phyloP scores from a whole-genome alignment of 768 basidiomycete species.

The Royoungia palumana region DNA sequence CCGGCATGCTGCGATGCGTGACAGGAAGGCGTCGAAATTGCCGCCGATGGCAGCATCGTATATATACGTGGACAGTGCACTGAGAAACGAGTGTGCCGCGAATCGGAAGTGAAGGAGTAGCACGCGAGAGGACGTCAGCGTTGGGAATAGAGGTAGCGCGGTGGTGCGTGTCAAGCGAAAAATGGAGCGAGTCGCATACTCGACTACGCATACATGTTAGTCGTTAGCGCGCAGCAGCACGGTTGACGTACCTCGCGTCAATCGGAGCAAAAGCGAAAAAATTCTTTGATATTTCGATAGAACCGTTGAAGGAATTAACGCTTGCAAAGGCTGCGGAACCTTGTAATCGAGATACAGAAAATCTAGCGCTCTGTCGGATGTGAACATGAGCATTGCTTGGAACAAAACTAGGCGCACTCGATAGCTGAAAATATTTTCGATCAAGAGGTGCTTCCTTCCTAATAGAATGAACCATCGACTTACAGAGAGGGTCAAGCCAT shows the following conservation, averaged over 20 bases:
- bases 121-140: constrained; percentile 48
- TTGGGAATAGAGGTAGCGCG: constrained; percentile 53
- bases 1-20: constrained; percentile 32
- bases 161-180: constrained; percentile 57
- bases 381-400: constrained; percentile 1
- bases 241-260: constrained; percentile 62
- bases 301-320: constrained; percentile 65
- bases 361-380: constrained; percentile 65
- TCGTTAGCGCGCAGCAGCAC: neutral
- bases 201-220: constrained; percentile 42
- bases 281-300: constrained; percentile 85
- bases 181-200: constrained; percentile 60
- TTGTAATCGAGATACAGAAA: constrained; percentile 90
- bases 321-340: constrained; percentile 73
- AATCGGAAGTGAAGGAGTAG: constrained; percentile 71
- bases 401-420: constrained; percentile 13
- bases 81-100: constrained; percentile 66
- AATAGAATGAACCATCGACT: constrained; percentile 30
- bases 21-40: constrained; percentile 70
- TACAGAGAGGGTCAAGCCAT: constrained; percentile 82
- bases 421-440: constrained; percentile 13
- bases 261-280: constrained; percentile 74
- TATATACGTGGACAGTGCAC: constrained; percentile 64
- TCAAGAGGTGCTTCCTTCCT: constrained; percentile 4
- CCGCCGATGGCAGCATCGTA: constrained; percentile 79